phyloP scores from a whole-genome alignment of 208 protist genomes.

The Acanthamoeba lenticulata region DNA sequence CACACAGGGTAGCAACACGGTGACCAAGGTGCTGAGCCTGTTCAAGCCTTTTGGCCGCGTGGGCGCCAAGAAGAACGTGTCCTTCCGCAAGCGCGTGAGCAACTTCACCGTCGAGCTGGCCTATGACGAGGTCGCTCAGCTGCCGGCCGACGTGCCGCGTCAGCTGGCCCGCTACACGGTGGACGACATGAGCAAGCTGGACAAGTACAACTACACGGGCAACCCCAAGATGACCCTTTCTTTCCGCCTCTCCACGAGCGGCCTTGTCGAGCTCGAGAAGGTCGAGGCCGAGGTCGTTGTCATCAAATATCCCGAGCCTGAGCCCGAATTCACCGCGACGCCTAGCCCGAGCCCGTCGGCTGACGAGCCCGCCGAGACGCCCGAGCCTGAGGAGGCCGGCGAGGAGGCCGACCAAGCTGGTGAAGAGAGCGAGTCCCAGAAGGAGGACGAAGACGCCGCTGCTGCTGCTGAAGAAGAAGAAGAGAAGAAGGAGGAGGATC shows the following conservation, averaged over 20 bases:
- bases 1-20: neutral
- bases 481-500: neutral
- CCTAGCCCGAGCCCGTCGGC: neutral
- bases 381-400: neutral
- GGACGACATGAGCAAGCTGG: neutral
- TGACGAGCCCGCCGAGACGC: neutral
- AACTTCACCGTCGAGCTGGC: slow-evolving; percentile 49
- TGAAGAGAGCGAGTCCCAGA: neutral
- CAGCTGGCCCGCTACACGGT: neutral
- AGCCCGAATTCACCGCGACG: neutral
- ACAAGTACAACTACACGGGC: slow-evolving; percentile 66
- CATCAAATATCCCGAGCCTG: neutral
- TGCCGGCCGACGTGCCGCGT: neutral
- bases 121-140: neutral
- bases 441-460: neutral
- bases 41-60: slow-evolving; percentile 36
- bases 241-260: slow-evolving; percentile 69
- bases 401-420: neutral
- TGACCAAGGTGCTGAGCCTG: slow-evolving; percentile 18
- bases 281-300: slow-evolving; percentile 75
- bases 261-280: slow-evolving; percentile 73
- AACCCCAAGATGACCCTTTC: slow-evolving; percentile 73
- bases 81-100: slow-evolving; percentile 1
- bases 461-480: neutral
- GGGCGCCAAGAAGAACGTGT: slow-evolving; percentile 51